A percentile compares a stretch with the other conserved stretches of the same genome.
Conservation (phyloP, 2,329 filamentous ascomycete species). For the Fusarium pseudoanthophilum region DNA sequence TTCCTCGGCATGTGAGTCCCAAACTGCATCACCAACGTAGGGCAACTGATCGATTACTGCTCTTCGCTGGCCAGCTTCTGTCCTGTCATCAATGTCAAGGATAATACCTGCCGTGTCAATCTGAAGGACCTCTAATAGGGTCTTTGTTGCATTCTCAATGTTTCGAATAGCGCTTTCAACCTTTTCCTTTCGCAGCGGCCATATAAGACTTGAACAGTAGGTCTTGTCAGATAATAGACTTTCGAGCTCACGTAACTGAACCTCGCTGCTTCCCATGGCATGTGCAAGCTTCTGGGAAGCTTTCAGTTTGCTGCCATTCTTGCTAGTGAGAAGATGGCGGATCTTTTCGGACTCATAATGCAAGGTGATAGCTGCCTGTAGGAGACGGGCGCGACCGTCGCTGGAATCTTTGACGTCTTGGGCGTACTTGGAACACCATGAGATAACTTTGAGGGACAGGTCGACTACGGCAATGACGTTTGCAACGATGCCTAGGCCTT, state of each 20-base stretch:
- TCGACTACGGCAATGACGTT: background rate
- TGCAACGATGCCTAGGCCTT: background rate
- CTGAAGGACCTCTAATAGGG: background rate
- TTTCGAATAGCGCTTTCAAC: background rate
- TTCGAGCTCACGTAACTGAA: conserved; percentile 4
- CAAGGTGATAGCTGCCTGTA: conserved; percentile 23
- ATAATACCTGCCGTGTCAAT: background rate
- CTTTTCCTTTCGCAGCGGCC: conserved; percentile 9
- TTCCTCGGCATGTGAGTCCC: background rate
- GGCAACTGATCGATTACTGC: background rate
- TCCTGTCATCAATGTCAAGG: background rate
- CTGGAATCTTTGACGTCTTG: conserved; percentile 46
- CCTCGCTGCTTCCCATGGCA: background rate
- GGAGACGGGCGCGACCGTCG: conserved; percentile 48
- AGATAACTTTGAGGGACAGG: background rate
- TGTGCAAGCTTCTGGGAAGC: background rate
- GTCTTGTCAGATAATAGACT: rapidly evolving
- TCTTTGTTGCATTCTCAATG: background rate
- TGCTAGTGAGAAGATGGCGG: rapidly evolving
- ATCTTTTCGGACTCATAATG: background rate
- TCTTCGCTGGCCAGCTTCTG: background rate
- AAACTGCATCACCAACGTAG: background rate
- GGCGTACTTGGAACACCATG: conserved; percentile 49
- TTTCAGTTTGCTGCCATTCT: background rate
- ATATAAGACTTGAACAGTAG: conserved; percentile 37